Percentiles rank a stretch among this genome's conserved stretches.
Conservation (phyloP, 192 early-diverging fungal species). For the Chytriomyces sp. region DNA sequence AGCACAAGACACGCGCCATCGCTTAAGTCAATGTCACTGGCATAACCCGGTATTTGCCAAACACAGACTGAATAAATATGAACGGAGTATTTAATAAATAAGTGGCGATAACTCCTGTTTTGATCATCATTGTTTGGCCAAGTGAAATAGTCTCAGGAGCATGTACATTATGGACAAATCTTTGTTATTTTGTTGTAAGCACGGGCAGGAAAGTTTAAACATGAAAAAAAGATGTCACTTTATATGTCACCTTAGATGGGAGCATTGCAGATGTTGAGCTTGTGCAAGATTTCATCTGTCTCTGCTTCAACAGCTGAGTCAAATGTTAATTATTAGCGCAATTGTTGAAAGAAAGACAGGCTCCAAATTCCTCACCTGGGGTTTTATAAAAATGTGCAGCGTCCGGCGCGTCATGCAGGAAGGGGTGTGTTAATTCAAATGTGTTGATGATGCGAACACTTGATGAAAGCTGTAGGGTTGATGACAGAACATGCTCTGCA, state of each 20-base stretch:
- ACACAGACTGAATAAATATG: too few relatives aligned
- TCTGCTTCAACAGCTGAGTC: conserved; percentile 23
- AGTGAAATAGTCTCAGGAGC: too few relatives aligned
- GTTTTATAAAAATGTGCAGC: background rate
- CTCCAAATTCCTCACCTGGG: background rate
- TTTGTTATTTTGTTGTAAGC: too few relatives aligned
- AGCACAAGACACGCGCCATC: too few relatives aligned
- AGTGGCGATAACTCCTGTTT: too few relatives aligned
- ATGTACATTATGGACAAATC: too few relatives aligned
- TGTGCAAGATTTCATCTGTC: conserved; percentile 25
- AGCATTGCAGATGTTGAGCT: conserved; percentile 18
- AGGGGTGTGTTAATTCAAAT: background rate
- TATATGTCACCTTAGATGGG: background rate
- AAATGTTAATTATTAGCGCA: background rate
- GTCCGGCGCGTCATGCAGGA: background rate
- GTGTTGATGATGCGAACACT: background rate
- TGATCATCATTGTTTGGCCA: too few relatives aligned
- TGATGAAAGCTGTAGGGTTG: background rate
- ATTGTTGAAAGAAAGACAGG: background rate
- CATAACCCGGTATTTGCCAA: too few relatives aligned
- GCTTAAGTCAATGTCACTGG: too few relatives aligned
- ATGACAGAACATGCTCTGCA: conserved; percentile 1
- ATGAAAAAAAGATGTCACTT: too few relatives aligned
- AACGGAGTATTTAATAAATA: too few relatives aligned
- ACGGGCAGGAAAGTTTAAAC: too few relatives aligned